These are phyloP conservation scores for Zopfochytrium polystomum DNA, from an alignment of 371 early-diverging fungal species.

Conservation along the genomic window DNA sequence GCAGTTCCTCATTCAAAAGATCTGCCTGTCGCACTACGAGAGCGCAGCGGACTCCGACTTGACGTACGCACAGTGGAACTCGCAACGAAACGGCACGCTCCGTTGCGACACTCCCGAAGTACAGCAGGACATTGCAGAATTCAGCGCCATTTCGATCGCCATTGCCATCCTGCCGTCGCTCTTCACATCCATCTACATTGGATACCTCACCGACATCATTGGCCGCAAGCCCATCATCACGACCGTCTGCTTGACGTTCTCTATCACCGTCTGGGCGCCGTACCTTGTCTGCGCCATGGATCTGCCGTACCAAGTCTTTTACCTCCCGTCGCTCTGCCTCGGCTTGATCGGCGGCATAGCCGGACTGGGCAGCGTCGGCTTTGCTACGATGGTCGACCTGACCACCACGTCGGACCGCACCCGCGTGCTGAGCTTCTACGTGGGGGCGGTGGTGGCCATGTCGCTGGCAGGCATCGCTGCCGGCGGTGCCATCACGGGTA, in stretches of 20 bases:
- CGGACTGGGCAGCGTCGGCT: not conserved
- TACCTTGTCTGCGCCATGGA: not conserved
- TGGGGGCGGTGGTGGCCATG: not conserved
- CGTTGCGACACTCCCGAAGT: not conserved
- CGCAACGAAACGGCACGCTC: not conserved
- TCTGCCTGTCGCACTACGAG: not conserved
- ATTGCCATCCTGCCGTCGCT: not conserved
- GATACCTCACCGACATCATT: not conserved
- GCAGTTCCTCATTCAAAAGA: too few relatives aligned
- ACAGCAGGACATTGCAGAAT: not conserved
- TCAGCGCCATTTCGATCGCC: not conserved
- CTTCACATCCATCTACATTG: not conserved
- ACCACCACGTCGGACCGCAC: not conserved
- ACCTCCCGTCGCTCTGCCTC: not conserved
- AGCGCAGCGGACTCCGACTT: not conserved
- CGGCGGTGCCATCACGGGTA: not conserved
- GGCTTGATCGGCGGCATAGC: not conserved
- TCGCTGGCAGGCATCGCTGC: not conserved
- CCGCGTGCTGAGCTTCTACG: not conserved
- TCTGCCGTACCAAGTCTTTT: not conserved
- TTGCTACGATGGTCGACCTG: not conserved
- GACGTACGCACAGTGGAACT: not conserved
- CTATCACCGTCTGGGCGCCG: not conserved
- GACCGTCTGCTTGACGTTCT: not conserved
- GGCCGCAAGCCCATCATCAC: conserved; percentile 1